Percentiles rank a stretch among this genome's conserved stretches.
Evolutionary conservation across 2,329 filamentous ascomycete species (phyloP).

Genomic region (Penicillium sumatraense): DNA sequence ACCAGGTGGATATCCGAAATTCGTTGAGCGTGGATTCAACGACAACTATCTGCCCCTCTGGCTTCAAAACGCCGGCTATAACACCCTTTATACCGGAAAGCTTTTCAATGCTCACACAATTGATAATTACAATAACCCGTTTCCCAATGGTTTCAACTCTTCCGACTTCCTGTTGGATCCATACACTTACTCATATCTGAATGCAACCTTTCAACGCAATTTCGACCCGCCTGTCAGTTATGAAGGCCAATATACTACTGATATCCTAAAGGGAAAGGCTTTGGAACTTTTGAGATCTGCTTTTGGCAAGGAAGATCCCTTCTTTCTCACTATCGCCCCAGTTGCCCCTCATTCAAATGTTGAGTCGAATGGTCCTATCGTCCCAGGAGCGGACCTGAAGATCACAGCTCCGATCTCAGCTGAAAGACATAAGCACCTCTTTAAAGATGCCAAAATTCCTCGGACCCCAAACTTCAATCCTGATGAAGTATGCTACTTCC

Average conservation of each 20-base stretch:
- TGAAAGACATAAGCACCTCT: constrained; percentile 64
- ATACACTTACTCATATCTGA: constrained; percentile 67
- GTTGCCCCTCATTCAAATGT: constrained; percentile 66
- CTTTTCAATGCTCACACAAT: constrained; percentile 55
- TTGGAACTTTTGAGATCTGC: constrained; percentile 64
- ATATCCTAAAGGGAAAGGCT: constrained; percentile 62
- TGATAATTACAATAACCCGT: constrained; percentile 50
- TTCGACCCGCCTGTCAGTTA: constrained; percentile 57
- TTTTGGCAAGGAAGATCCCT: constrained; percentile 57
- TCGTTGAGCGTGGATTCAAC: constrained; percentile 52
- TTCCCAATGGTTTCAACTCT: neutral
- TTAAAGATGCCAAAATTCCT: constrained; percentile 64
- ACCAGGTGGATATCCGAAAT: constrained; percentile 49
- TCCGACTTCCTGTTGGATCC: constrained; percentile 44
- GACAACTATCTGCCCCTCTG: constrained; percentile 54
- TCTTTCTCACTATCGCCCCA: constrained; percentile 68
- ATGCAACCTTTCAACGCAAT: constrained; percentile 65
- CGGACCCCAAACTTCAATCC: constrained; percentile 70
- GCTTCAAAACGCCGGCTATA: constrained; percentile 54
- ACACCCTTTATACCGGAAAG: constrained; percentile 59
- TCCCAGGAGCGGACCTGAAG: neutral
- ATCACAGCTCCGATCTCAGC: constrained; percentile 59
- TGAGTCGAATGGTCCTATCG: constrained; percentile 35
- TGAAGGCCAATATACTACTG: constrained; percentile 58
- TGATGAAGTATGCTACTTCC: neutral